These are phyloP conservation scores for Aureobasidium sp. DNA, from an alignment of 2,329 filamentous ascomycete species.

Conservation along the genomic window DNA sequence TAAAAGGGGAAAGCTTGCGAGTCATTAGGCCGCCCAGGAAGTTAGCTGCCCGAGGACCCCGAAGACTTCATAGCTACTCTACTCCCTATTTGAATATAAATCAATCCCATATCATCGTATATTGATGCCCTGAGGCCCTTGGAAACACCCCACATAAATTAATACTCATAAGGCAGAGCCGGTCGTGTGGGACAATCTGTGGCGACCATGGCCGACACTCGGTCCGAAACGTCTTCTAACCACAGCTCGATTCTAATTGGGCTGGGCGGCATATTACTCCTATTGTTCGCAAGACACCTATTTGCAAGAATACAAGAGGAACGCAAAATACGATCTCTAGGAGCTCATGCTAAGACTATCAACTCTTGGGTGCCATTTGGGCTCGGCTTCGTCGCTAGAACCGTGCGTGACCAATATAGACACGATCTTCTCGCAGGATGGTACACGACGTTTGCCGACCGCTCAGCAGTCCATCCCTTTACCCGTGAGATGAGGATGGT, in stretches of 20 bases:
- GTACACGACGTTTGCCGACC: conserved; percentile 42
- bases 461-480: conserved; percentile 33
- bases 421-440: conserved; percentile 57
- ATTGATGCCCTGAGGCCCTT: background rate
- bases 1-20: background rate
- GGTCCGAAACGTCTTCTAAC: background rate
- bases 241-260: background rate
- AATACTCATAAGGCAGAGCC: background rate
- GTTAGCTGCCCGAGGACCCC: background rate
- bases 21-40: background rate
- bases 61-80: background rate
- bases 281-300: conserved; percentile 12
- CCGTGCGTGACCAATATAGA: conserved; percentile 37
- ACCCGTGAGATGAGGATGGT: conserved; percentile 54
- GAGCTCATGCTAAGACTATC: conserved; percentile 35
- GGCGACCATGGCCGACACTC: background rate
- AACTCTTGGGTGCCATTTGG: conserved; percentile 39
- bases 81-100: background rate
- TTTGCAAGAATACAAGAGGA: conserved; percentile 23
- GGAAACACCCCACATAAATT: background rate
- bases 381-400: conserved; percentile 54
- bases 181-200: background rate
- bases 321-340: conserved; percentile 32
- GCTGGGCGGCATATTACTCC: background rate
- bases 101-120: background rate